Base-by-base conservation (phyloP, 1,284 basidiomycete genomes). In the Boletellus deceptivus region DNA sequence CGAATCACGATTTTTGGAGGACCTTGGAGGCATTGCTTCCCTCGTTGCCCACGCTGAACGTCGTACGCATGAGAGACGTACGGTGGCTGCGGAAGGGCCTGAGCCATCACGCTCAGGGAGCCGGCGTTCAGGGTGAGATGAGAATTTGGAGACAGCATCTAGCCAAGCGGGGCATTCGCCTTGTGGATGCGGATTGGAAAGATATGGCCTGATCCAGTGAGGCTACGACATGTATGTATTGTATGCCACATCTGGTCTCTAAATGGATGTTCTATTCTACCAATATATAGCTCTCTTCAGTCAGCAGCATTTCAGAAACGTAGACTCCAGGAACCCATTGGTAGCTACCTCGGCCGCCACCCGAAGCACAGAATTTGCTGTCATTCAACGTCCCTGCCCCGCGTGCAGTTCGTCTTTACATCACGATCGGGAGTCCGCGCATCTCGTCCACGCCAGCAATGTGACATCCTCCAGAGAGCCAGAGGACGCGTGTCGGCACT, bases 111-210 rank as follows among this genome's bases (percentile, higher is more conserved):
- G 88, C 88, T 22, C 80, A 80, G 58, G 80, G 78, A 54, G 78
- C 87, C 4, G 88, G 88, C 4, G 78, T 89, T 13, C 87, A 89
- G 67, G 88, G 88, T 38, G 84, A 89, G 65, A 84, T 90, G 81
- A 71, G 75, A 54, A 76, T 82, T 47, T 91, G 88, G 88, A 74
- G 75, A 52, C 74, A 77, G 41, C 75, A 83, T 46, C 71, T 90
- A 34, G 70, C 69, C 13, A 73, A 80, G 52, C 72, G 76, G 55
- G 74, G 78, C 0, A 76, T 90, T 38, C 73, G 76, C 24, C 68
- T 90, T 33, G 67, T 90, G 45, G 87, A 90, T 61, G 74, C 76
- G 13, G 80, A 86, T 53, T 88, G 86, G 85, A 80, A 75, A 55
- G 77, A 76, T 53, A 65, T 68, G 45, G 70, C 69, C 29, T 71